Evolutionary conservation across 345 rosid genomes (phyloP).

Genomic region (Erucastrum elatum): DNA sequence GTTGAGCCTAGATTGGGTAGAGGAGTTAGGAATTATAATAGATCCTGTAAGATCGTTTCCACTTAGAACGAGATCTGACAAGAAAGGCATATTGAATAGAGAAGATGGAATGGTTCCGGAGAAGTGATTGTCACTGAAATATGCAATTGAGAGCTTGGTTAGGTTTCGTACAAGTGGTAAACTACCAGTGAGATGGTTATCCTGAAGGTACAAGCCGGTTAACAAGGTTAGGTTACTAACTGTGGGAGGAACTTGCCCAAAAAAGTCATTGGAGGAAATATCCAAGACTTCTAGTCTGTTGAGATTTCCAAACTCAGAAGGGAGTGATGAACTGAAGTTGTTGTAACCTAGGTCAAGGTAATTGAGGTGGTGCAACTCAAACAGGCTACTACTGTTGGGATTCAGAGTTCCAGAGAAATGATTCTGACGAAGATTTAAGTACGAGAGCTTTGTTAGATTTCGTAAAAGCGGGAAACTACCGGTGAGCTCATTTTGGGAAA

Average conservation of each 20-base stretch:
- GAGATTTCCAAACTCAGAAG: constrained; percentile 8
- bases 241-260: constrained; percentile 16
- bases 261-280: not conserved
- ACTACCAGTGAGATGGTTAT: too few species aligned
- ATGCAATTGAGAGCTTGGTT: too few species aligned
- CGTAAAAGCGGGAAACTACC: not conserved
- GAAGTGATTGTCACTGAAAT: not conserved
- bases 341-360: not conserved
- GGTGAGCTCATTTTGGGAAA: not conserved
- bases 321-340: not conserved
- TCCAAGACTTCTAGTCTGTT: not conserved
- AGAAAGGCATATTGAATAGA: not conserved
- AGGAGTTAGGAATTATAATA: not conserved
- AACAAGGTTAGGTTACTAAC: not conserved
- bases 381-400: constrained; percentile 7
- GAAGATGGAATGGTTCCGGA: not conserved
- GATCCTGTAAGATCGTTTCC: not conserved
- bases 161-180: too few species aligned
- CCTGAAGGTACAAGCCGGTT: rapidly evolving
- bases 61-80: not conserved
- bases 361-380: not conserved
- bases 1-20: not conserved
- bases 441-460: not conserved
- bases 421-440: not conserved
- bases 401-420: not conserved